phyloP scores from a whole-genome alignment of 2,329 filamentous ascomycete species.

The Colletotrichum cordylinicola region DNA sequence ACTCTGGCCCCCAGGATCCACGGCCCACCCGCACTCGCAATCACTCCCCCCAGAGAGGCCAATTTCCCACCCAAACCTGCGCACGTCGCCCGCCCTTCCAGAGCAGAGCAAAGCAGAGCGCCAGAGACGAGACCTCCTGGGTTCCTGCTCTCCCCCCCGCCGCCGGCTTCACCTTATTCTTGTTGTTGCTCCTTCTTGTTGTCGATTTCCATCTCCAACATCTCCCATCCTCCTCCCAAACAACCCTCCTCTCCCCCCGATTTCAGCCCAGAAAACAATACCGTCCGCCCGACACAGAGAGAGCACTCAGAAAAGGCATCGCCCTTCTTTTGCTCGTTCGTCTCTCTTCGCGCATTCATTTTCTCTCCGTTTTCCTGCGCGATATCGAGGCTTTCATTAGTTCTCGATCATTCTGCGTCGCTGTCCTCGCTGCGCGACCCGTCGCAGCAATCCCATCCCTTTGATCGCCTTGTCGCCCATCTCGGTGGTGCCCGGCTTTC shows the following conservation, averaged over 20 bases:
- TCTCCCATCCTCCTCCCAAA: conserved; percentile 23
- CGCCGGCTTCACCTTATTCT: conserved; percentile 13
- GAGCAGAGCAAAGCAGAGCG: background rate
- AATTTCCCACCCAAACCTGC: conserved; percentile 20
- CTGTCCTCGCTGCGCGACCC: conserved; percentile 24
- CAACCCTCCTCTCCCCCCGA: conserved; percentile 20
- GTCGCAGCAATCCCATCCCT: conserved; percentile 12
- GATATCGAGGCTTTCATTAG: conserved; percentile 54
- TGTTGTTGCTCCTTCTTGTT: background rate
- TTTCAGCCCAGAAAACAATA: conserved; percentile 20
- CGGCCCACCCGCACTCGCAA: conserved; percentile 20
- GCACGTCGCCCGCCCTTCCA: conserved; percentile 16
- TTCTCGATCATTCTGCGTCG: conserved; percentile 41
- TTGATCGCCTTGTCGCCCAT: conserved; percentile 15
- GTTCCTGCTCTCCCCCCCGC: background rate
- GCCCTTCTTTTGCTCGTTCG: conserved; percentile 15
- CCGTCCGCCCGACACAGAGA: conserved; percentile 27
- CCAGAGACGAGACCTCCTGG: background rate
- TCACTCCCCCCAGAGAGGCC: conserved; percentile 15
- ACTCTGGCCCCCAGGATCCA: conserved; percentile 1
- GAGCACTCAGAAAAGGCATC: conserved; percentile 20
- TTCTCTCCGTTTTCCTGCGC: conserved; percentile 25
- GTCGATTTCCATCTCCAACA: conserved; percentile 18
- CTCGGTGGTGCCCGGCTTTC: conserved; percentile 8
- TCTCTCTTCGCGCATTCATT: conserved; percentile 27